Base-by-base conservation (phyloP, 2,329 filamentous ascomycete species). In the Scedosporium minutisporum region DNA sequence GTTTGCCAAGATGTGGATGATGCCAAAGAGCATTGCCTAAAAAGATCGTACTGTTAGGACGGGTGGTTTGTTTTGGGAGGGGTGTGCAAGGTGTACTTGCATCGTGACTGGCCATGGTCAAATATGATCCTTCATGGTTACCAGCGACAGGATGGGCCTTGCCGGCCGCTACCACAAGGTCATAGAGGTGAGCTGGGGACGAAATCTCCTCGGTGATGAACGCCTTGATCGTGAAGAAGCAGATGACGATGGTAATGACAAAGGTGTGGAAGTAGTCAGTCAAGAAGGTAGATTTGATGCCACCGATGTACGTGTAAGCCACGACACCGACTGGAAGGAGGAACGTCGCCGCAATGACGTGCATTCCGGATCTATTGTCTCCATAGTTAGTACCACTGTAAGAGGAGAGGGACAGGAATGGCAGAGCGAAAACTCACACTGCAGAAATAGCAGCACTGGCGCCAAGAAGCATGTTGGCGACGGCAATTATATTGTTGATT, bases 241-340 rank as follows among this genome's bases (percentile, higher is more conserved):
- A 76, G 61, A 82, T 74, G 23, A 83, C 78, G 27, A 83, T 77
- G 1, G 81, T 74, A 21, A 84, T 82, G 10, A 80, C 77, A 14
- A 82, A 77, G 0, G 81, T 84, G 65, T 84, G 81, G 27, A 82
- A 75, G 65, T 81, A 83, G 64, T 82, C 79, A 0, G 80, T 82
- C 4, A 83, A 65, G 63, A 75, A 76, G 0, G 74, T 77, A 0
- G 75, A 74, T 57, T 75, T 75, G 66, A 77, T 74, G 16, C 75
- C 75, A 0, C 74, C 75, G 0, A 76, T 70, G 46, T 74, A 75
- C 0, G 74, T 77, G 58, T 77, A 77, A 1, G 75, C 27, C 0
- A 75, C 69, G 2, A 77, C 75, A 33, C 75, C 74, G 0, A 75
- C 69, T 0, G 74, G 74, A 0, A 76, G 60, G 1, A 81, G 69